A percentile compares a stretch with the other conserved stretches of the same genome.
Conservation (phyloP, 768 basidiomycete genomes). For the Galerina marginata region DNA sequence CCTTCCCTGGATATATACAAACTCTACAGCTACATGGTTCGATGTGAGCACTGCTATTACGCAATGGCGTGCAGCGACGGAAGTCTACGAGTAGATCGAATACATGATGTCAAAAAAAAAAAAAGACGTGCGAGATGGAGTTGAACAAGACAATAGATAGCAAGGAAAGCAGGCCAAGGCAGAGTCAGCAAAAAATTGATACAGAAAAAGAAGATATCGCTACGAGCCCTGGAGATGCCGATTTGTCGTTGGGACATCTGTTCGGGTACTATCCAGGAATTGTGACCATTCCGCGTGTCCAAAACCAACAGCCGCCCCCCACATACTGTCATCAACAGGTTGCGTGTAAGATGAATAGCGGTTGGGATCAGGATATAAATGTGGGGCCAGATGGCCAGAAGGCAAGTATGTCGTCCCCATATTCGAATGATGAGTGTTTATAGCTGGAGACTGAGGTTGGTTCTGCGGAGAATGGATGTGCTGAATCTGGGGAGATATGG, state of each 20-base stretch:
- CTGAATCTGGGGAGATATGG: constrained; percentile 20
- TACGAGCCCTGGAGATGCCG: constrained; percentile 44
- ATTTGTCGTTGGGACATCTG: constrained; percentile 35
- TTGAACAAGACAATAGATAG: constrained; percentile 28
- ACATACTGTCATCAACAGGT: constrained; percentile 70
- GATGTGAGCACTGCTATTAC: constrained; percentile 2
- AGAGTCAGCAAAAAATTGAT: constrained; percentile 13
- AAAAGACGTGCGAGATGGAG: constrained; percentile 17
- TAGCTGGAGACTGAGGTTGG: constrained; percentile 20
- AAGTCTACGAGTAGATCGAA: constrained; percentile 17
- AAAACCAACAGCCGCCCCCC: constrained; percentile 78
- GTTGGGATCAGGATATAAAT: constrained; percentile 42
- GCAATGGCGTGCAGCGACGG: constrained; percentile 3
- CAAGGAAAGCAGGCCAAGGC: constrained; percentile 15
- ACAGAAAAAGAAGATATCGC: constrained; percentile 23
- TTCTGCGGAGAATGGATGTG: constrained; percentile 34
- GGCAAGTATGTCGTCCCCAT: too few species aligned
- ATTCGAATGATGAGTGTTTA: too few species aligned
- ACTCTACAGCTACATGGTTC: constrained; percentile 20
- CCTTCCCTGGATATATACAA: constrained; percentile 14
- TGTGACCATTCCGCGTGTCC: constrained; percentile 77
- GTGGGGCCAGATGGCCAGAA: constrained; percentile 10
- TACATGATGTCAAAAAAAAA: constrained; percentile 23
- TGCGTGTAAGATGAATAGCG: constrained; percentile 54
- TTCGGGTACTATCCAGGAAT: constrained; percentile 67